A percentile compares a stretch with the other conserved stretches of the same genome.
phyloP scores from a whole-genome alignment of 495 filamentous ascomycete genomes.

The Penicillium ucsense region DNA sequence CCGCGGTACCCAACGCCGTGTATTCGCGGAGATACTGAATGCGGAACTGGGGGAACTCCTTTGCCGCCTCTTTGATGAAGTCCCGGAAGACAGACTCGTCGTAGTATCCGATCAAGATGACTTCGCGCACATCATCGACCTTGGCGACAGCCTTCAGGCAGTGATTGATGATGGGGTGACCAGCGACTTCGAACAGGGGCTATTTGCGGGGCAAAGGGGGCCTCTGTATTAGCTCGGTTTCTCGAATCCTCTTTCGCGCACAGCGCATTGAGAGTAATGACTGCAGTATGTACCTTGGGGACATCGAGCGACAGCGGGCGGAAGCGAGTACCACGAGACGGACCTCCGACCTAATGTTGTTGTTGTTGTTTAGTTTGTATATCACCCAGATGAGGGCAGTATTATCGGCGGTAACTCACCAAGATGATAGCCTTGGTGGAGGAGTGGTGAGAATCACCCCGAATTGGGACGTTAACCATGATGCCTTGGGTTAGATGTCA shows the following conservation, averaged over 20 bases:
- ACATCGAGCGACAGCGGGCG: slow-evolving; percentile 92
- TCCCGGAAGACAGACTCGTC: slow-evolving; percentile 94
- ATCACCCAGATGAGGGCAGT: neutral
- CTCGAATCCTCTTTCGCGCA: neutral
- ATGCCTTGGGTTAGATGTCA: slow-evolving; percentile 4
- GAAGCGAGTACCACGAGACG: slow-evolving; percentile 92
- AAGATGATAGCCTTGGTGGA: slow-evolving; percentile 66
- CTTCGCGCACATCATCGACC: slow-evolving; percentile 87
- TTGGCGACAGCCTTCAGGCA: slow-evolving; percentile 87
- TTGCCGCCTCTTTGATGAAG: slow-evolving; percentile 85
- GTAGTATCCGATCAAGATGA: slow-evolving; percentile 97
- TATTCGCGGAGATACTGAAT: slow-evolving; percentile 98
- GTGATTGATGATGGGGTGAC: slow-evolving; percentile 97
- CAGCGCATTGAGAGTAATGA: neutral
- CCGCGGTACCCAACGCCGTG: slow-evolving; percentile 89
- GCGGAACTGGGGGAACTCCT: slow-evolving; percentile 78
- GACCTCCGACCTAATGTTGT: slow-evolving; percentile 69
- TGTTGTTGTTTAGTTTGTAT: slow-evolving; percentile 8
- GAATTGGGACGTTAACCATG: slow-evolving; percentile 42
- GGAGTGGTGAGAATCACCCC: slow-evolving; percentile 35
- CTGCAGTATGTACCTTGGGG: slow-evolving; percentile 62
- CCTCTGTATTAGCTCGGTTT: slow-evolving; percentile 1
- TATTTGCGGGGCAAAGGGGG: slow-evolving; percentile 27
- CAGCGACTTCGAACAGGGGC: slow-evolving; percentile 98
- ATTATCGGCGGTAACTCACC: slow-evolving; percentile 30